Conservation (phyloP, 257 asterid genomes). For the Ilex asprella region DNA sequence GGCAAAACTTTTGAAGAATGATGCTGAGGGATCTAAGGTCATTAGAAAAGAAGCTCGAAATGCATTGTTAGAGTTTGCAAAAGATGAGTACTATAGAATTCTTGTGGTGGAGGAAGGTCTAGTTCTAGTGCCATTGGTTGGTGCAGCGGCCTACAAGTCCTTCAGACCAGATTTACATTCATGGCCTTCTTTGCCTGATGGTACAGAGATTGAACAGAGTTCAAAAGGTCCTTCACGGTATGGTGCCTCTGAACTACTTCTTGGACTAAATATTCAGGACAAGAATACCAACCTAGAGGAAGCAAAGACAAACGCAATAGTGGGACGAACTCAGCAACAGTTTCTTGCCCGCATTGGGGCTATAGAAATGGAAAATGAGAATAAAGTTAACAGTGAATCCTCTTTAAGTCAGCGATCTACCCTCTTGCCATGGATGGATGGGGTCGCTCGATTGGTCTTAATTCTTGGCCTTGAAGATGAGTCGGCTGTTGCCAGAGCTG, state of each 20-base stretch:
- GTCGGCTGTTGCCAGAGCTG: slow-evolving; percentile 65
- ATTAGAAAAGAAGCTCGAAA: slow-evolving; percentile 57
- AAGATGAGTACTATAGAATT: slow-evolving; percentile 59
- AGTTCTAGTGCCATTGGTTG: slow-evolving; percentile 71
- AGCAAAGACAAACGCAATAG: slow-evolving; percentile 55
- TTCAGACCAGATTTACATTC: slow-evolving; percentile 60
- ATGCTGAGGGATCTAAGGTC: slow-evolving; percentile 45
- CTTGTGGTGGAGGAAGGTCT: slow-evolving; percentile 83
- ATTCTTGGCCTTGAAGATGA: slow-evolving; percentile 88
- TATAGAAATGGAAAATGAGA: slow-evolving; percentile 57
- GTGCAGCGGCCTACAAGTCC: slow-evolving; percentile 65
- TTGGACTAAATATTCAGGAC: slow-evolving; percentile 51
- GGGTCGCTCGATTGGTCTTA: slow-evolving; percentile 79
- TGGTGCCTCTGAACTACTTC: slow-evolving; percentile 69
- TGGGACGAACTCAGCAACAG: slow-evolving; percentile 65
- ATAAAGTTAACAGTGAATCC: slow-evolving; percentile 21
- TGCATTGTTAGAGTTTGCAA: slow-evolving; percentile 66
- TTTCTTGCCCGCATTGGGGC: slow-evolving; percentile 90
- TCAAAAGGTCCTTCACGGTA: slow-evolving; percentile 56
- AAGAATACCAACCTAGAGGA: slow-evolving; percentile 45
- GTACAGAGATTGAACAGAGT: slow-evolving; percentile 51
- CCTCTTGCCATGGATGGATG: slow-evolving; percentile 68
- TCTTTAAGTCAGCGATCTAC: slow-evolving; percentile 39
- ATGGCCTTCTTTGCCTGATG: slow-evolving; percentile 93
- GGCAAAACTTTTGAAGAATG: slow-evolving; percentile 57